A percentile compares a stretch with the other conserved stretches of the same genome.
Evolutionary conservation across 2,329 filamentous ascomycete genomes (phyloP).

Genomic region (Rhexocercosporidium sp.): DNA sequence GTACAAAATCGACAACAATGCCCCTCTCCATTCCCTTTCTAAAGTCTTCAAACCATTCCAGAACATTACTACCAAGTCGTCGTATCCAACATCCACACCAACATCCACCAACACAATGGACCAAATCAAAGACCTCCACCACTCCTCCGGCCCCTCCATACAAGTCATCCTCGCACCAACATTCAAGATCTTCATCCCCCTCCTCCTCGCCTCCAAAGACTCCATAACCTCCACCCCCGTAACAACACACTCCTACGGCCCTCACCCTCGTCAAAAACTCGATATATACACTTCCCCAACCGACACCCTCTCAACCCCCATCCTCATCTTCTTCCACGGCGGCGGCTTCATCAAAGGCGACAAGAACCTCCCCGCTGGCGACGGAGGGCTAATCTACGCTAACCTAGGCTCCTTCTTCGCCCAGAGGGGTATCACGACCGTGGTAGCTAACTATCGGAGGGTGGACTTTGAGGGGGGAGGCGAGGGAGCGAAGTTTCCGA

Average conservation of each 20-base stretch:
- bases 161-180: constrained; percentile 31
- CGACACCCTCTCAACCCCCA: constrained; percentile 27
- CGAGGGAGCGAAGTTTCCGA: constrained; percentile 37
- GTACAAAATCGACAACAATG: too few species aligned
- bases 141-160: constrained; percentile 28
- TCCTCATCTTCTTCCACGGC: constrained; percentile 41
- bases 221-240: constrained; percentile 34
- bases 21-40: too few species aligned
- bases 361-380: constrained; percentile 28
- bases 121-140: constrained; percentile 29
- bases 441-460: constrained; percentile 39
- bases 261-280: constrained; percentile 39
- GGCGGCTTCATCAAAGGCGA: constrained; percentile 39
- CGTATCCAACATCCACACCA: too few species aligned
- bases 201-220: constrained; percentile 31
- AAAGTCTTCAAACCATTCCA: too few species aligned
- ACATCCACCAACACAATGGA: constrained; percentile 33
- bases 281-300: constrained; percentile 36
- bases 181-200: constrained; percentile 35
- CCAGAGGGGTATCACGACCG: constrained; percentile 31
- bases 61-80: too few species aligned
- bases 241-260: constrained; percentile 34
- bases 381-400: constrained; percentile 36
- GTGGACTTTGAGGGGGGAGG: constrained; percentile 34
- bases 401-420: constrained; percentile 42